Base-by-base conservation (phyloP, 352 stramenopile species). In the Achlya hypogyna region DNA sequence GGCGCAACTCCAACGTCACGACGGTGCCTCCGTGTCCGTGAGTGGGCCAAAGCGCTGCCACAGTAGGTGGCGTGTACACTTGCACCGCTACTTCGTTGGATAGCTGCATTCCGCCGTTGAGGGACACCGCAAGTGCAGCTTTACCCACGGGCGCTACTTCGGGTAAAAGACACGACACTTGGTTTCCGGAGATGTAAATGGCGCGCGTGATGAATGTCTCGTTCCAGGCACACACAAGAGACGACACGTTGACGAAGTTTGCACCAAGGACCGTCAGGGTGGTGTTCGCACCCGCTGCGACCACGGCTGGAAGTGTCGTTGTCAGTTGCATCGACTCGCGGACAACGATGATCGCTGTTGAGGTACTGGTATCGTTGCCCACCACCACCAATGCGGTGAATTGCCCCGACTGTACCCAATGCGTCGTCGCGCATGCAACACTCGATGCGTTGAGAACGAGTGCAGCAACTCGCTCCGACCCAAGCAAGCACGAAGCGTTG, bases 391-490 rank as follows among this genome's bases (percentile, higher is more conserved):
- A n/a, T n/a, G n/a, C n/a, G n/a, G 63, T 71, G 23, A 78, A 0
- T 0, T 47, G 60, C 0, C 51, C 22, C 49, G 74, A 76, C 0
- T 62, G 0, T n/a, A 6, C n/a, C 69, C 27, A 28, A 75, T 51
- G 18, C 65, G 23, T 16, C 68, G 72, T 28, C 69, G 58, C 16
- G 73, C 69, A 40, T 69, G 64, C 42, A 75, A 83, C 2, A 31
- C 45, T 34, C 72, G 22, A 53, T 58, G 79, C 0, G 72, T 35
- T 52, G 45, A n/a, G 62, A 75, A 45, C 72, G 72, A 35, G 76
- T 66, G 27, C 78, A 58, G 3, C 66, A 66, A 35, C 77, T 78
- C 25, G 75, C 18, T 3, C 68, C 53, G 10, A 79, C 40, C 25
- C 49, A 63, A 68, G 76, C 53, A 5, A 69, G 52, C 0, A 80